Evolutionary conservation across 2,329 filamentous ascomycete genomes (phyloP), one percentile per base, ranked within the genome.

Genomic region (Neofusicoccum kwambonambiense): DNA sequence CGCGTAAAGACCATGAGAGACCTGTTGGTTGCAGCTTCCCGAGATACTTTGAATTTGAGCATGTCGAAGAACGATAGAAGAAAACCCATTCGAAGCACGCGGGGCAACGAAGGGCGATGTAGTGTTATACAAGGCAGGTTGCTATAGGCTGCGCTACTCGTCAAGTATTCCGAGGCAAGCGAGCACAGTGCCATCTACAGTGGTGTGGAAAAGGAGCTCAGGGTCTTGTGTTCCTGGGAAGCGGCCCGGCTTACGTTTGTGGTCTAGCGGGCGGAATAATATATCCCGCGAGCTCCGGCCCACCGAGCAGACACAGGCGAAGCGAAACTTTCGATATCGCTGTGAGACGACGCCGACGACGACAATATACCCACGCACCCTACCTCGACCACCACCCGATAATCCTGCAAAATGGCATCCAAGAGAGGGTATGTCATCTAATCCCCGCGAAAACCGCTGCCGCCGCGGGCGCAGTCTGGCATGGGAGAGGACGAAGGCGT

Each of bases 381-480:
- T 37, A 60, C 68, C 64, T 70, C 73, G 70, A 73, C 69, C 73
- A 70, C 71, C 72, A 69, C 70, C 71, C 70, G 50, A 69, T 68
- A 74, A 70, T 70, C 71, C 68, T 69, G 69, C 72, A 75, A 69
- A 71, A 80, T 80, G 78, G 74, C 77, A 69, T 67, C 64, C 61
- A 78, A 76, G 71, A 72, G 76, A 69, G 75, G 74, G 76, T 78
- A 77, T 65, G 75, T 73, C 57, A 45, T 19, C 34, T 37, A 11
- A 7, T n/a, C 11, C 3, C 31, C 31, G 11, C 27, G 15, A n/a
- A 37, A 60, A 27, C 35, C 63, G 44, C 62, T 47, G 22, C 41
- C 27, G 22, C 31, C 5, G 49, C 44, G 56, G 15, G 37, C 22
- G n/a, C 13, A 3, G 19, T 27, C 22, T 42, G 31, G 41, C n/a